Evolutionary conservation across 2,329 filamentous ascomycete genomes (phyloP).

Genomic region (Exserohilum rostratum): DNA sequence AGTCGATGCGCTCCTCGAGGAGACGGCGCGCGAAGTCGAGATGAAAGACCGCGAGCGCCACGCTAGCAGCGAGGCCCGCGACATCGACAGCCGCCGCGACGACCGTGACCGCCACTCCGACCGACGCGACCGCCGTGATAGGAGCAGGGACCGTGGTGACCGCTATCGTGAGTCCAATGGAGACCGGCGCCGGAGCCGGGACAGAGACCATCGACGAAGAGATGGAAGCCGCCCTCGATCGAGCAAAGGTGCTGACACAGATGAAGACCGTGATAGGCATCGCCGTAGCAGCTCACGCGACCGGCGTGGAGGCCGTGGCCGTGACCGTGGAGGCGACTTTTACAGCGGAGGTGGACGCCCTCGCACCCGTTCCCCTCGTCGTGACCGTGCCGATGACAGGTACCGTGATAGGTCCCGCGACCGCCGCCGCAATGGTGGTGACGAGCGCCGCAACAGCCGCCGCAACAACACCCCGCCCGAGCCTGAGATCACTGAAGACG

Average conservation of each 20-base stretch:
- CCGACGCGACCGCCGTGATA: constrained; percentile 35
- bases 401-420: constrained; percentile 60
- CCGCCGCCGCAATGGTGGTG: constrained; percentile 43
- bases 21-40: constrained; percentile 32
- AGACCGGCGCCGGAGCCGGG: constrained; percentile 41
- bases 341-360: constrained; percentile 47
- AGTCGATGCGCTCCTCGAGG: constrained; percentile 90
- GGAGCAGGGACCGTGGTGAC: constrained; percentile 36
- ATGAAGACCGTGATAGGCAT: constrained; percentile 47
- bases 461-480: constrained; percentile 56
- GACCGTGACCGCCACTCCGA: constrained; percentile 39
- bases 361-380: constrained; percentile 48
- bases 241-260: constrained; percentile 44
- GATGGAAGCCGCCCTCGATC: constrained; percentile 42
- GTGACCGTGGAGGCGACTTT: constrained; percentile 47
- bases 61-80: constrained; percentile 39
- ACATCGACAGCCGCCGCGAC: constrained; percentile 30
- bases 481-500: constrained; percentile 86
- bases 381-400: constrained; percentile 46
- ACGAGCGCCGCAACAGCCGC: constrained; percentile 54
- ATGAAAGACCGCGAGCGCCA: constrained; percentile 22
- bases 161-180: constrained; percentile 41
- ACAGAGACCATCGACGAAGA: constrained; percentile 37
- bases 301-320: constrained; percentile 32
- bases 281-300: constrained; percentile 37